Percentiles rank a stretch among this genome's conserved stretches.
Evolutionary conservation across 805 yeast genomes (phyloP).

Genomic region (Wickerhamiella lipophila): DNA sequence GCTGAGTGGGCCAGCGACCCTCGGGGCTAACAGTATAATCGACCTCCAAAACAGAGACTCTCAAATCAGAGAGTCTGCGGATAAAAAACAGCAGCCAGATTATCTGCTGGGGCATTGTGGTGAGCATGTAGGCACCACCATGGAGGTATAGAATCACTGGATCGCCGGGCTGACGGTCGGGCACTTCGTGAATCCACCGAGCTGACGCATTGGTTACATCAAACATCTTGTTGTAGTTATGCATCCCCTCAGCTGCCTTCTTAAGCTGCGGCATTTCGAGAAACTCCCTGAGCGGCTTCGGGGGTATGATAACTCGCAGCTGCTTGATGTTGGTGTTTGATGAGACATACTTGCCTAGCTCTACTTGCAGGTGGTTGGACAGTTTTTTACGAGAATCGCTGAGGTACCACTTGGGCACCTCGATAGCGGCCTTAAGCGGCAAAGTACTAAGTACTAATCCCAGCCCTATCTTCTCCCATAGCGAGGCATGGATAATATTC

Average conservation of each 20-base stretch:
- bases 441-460: not conserved
- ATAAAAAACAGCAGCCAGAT: constrained; percentile 5
- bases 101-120: not conserved
- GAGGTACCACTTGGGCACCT: constrained; percentile 5
- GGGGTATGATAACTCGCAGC: constrained; percentile 17
- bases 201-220: constrained; percentile 25
- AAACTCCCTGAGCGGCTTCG: constrained; percentile 19
- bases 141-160: constrained; percentile 18
- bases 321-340: constrained; percentile 15
- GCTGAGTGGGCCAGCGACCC: constrained; percentile 23
- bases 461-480: constrained; percentile 5
- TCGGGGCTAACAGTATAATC: constrained; percentile 25
- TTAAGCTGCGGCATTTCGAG: constrained; percentile 5
- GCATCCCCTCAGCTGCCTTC: not conserved
- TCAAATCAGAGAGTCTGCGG: not conserved
- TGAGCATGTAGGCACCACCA: constrained; percentile 17
- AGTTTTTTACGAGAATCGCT: not conserved
- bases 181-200: constrained; percentile 18
- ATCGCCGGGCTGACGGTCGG: constrained; percentile 14
- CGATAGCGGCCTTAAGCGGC: not conserved
- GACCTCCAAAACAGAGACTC: constrained; percentile 20
- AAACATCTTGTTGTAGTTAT: constrained; percentile 14
- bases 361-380: not conserved
- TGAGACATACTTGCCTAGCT: constrained; percentile 11
- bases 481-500: not conserved